Evolutionary conservation across 352 stramenopile species (phyloP), one percentile per base, ranked within the genome.

Genomic region (Phytophthora vignae): DNA sequence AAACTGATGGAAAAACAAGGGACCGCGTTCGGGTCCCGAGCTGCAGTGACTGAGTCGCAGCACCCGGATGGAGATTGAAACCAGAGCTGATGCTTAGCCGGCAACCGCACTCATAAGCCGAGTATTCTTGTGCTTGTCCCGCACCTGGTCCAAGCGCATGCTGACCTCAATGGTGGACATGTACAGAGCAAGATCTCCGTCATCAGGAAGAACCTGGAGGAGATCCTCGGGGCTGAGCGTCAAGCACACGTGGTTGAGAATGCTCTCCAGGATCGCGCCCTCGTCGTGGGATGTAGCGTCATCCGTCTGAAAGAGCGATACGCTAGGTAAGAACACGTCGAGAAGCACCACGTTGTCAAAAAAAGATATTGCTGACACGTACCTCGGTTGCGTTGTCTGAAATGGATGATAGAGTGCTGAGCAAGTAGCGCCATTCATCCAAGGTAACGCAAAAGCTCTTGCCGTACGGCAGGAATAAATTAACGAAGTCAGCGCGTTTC

Each of bases 221-320:
- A 95, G 58, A 22, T 96, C 89, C 64, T 92, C 85, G 1, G 89
- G 86, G 25, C 76, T 82, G 21, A 96, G 77, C n/a, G 83, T 94
- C 8, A 76, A 81, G 67, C 85, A 91, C 21, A 95, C 70, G 58
- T 95, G 78, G 55, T 84, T 81, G 21, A 96, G 74, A 57, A 94
- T 83, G 29, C 76, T 87, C 25, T 87, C 78, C 44, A 96, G 68
- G 42, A 93, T 82, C 22, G 67, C 71, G 10, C 62, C 64, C 21
- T 92, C 78, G 54, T 81, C 74, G 15, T 69, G 57, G 25, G 62
- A 50, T 9, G 52, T 48, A 31, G 33, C 38, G 9, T 63, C 64
- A 10, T 57, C 19, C 48, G 29, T 22, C 33, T 74, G 48, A n/a
- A 46, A 64, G 25, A 33, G 46, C 6, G 40, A 46, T 27, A 59